These are phyloP conservation scores for Mucor irregularis DNA, from an alignment of 371 early-diverging fungal genomes.

Conservation along the genomic window DNA sequence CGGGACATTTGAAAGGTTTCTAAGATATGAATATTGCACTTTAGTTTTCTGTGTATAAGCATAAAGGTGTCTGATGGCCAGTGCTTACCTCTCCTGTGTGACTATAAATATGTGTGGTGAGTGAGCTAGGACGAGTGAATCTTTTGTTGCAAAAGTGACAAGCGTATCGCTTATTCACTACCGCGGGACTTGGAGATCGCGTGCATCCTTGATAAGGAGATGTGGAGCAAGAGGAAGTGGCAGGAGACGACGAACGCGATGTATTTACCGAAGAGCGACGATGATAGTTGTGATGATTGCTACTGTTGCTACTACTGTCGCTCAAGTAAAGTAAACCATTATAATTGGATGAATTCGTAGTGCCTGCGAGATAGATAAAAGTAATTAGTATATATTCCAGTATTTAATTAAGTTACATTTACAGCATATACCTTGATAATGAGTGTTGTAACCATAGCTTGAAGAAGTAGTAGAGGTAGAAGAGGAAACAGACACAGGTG, in stretches of 20 bases:
- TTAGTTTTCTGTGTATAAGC: no score
- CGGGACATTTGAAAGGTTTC: conserved; percentile 37
- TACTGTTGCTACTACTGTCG: background rate
- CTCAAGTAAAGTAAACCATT: no score
- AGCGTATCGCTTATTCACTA: conserved; percentile 17
- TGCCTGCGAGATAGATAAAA: no score
- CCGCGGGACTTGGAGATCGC: conserved; percentile 2
- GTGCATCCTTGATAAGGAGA: background rate
- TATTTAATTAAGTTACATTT: no score
- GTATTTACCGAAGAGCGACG: background rate
- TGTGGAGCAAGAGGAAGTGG: background rate
- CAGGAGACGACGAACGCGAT: background rate
- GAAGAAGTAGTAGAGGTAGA: background rate
- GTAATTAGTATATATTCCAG: no score
- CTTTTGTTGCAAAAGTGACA: conserved; percentile 33
- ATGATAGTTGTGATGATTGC: background rate
- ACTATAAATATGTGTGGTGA: conserved; percentile 37
- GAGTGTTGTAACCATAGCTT: background rate
- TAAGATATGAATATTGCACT: background rate
- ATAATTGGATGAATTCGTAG: no score
- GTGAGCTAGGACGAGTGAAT: conserved; percentile 38
- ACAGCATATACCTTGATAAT: no score
- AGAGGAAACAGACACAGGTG: background rate
- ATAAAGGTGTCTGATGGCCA: no score
- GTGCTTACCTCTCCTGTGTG: conserved; percentile 42